Evolutionary conservation across 2,329 filamentous ascomycete species (phyloP).

Genomic region (Trichoderma koningiopsis): DNA sequence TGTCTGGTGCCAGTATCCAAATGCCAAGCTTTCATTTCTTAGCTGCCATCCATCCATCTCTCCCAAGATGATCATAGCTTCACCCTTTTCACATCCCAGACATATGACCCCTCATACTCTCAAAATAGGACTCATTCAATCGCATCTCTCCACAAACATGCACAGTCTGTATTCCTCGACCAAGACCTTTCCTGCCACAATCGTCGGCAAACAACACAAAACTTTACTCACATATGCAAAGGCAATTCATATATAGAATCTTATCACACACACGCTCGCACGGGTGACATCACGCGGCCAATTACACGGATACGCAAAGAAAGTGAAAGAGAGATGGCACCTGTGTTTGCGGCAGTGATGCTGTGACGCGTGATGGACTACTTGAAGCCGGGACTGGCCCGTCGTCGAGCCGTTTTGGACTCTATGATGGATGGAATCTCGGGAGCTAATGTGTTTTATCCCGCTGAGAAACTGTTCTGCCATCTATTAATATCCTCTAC

Average conservation of each 20-base stretch:
- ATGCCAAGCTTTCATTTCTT: background rate
- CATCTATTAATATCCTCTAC: background rate
- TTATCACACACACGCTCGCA: background rate
- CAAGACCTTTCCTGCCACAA: background rate
- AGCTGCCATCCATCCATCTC: background rate
- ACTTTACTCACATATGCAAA: background rate
- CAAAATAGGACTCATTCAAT: background rate
- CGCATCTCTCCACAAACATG: background rate
- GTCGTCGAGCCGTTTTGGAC: background rate
- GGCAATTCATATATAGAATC: background rate
- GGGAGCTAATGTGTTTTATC: background rate
- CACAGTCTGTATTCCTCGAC: background rate
- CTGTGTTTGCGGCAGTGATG: conserved; percentile 7
- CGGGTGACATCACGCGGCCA: conserved; percentile 4
- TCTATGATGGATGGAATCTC: background rate
- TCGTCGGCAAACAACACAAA: background rate
- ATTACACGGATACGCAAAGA: background rate
- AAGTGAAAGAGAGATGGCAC: background rate
- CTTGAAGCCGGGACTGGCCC: conserved; percentile 16
- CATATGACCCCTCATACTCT: background rate
- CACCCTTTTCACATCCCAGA: background rate
- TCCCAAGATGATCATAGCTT: background rate
- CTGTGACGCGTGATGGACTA: conserved; percentile 12
- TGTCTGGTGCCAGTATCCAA: background rate
- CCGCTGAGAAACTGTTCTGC: background rate